Evolutionary conservation across 2,329 filamentous ascomycete species (phyloP), one percentile per base, ranked within the genome.

Genomic region (Leptographium wingfieldii): DNA sequence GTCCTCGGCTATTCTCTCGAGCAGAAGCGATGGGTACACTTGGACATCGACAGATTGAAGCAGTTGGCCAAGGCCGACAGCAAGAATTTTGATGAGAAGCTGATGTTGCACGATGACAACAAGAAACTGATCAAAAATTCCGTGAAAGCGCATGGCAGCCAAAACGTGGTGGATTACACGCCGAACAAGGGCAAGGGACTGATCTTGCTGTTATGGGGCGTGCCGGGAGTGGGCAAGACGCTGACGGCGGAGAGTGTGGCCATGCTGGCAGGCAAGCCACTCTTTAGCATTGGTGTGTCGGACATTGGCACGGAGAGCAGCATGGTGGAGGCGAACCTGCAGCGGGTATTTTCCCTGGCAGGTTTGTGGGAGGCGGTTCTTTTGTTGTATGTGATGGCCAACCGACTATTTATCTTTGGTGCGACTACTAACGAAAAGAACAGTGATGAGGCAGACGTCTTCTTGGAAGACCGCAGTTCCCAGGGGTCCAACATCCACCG

Each of bases 301-400:
- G 52, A 54, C 52, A n/a, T 54, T 31, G 52, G 52, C 3, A 33
- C 52, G 14, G 31, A 54, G 27, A 54, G 68, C 0, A 58, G 62
- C 11, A 65, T 67, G 12, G 66, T 72, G 1, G 69, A 73, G 61
- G 46, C 57, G 12, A 65, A 63, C 0, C 63, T 73, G 27, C 59
- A 68, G 33, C 57, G 46, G 2, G 58, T 61, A 27, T 66, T 68
- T 49, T 55, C 56, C 0, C 58, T 65, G 6, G 65, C 63, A 2
- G 54, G 61, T 5, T 59, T 59, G 43, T 67, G 67, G 66, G 61
- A 62, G 3, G 65, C 63, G 31, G 63, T 68, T 1, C 55, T 68
- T 9, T 61, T 68, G 4, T 59, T 68, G 5, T 66, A 68, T 9
- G 76, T 73, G 0, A 43, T 19, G 40, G 3, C 14, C 3, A 14